Evolutionary conservation across 306 rosid species (phyloP), one percentile per base, ranked within the genome.

Genomic region (Cucurbita maxima): DNA sequence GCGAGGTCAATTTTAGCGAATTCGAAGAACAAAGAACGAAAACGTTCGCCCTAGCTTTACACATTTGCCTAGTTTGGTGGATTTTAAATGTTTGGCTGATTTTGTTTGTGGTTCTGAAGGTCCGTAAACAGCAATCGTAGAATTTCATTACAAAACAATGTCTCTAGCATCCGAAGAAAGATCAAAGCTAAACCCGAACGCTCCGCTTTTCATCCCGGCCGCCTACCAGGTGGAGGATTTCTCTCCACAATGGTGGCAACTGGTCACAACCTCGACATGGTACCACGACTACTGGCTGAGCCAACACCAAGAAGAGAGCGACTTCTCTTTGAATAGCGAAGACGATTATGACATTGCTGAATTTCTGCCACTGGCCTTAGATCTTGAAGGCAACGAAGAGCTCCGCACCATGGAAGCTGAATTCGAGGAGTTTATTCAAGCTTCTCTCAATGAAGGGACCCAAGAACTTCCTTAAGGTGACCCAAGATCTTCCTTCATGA

Each of bases 191-290:
- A 92, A 92, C 79, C 97, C 96, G 1, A 79, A 89, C 51, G 97
- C 97, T 15, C 95, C 97, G 11, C 95, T 86, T 47, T 92, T 84
- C 75, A 73, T 92, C 70, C 97, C 96, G 0, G 87, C 95, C 41
- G 95, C 91, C 3, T 86, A 88, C 51, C 88, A 79, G 79, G 96
- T 92, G 84, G 97, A 92, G 81, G 97, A 92, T 85, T 92, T 92
- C 68, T 89, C 97, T 58, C 92, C 96, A 0, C 95, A 92, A 80
- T 89, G 97, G 97, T 92, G 97, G 95, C 90, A 89, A 71, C 75
- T 89, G 81, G 88, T 92, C 20, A 92, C 92, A 41, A 89, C 96
- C 40, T 80, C 86, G 1, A 85, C 89, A 16, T 92, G 97, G 97
- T 92, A 85, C 86, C 90, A 76, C 16, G 90, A 89, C 62, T 92